Evolutionary conservation across 306 rosid genomes (phyloP), one percentile per base, ranked within the genome.

Genomic region (Prunus kanzakura): DNA sequence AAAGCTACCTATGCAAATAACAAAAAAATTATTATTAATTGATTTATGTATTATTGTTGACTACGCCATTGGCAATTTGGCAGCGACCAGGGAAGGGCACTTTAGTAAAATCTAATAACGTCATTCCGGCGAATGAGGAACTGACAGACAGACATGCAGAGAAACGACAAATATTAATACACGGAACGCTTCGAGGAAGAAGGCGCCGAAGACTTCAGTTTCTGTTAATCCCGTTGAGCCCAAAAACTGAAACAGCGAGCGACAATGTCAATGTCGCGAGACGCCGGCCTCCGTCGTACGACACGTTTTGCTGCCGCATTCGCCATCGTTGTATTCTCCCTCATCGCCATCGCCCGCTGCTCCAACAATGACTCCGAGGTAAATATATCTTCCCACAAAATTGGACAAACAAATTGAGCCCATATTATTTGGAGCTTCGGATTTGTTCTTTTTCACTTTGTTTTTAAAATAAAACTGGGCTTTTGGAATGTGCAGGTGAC

Each of bases 321-420:
- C 64, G 69, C 71, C 81, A 22, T 90, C 82, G 38, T 72, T 4
- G 67, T 83, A 25, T 52, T 83, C 18, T 71, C 85, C 55, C 80
- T 91, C 67, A 20, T 38, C 72, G 80, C 66, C 72, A 77, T 64
- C 63, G 82, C 81, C 82, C 75, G 58, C 11, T 75, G 86, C 79
- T 82, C 87, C 71, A 76, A 2, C 80, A 75, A 82, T 68, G 79
- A 74, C 65, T 72, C 94, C 72, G 74, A 64, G 84, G 92, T 89
- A 80, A 62, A 49, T 49, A 49, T 27, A 38, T 27, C n/a, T 25
- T 61, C 65, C 65, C 65, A 61, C 65, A 60, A 22, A 60, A 9
- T 4, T 57, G 30, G 30, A 57, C 20, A 11, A 55, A 56, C 13
- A 15, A 11, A 49, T 15, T 49, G 14, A 12, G 11, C 5, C 19